These are phyloP conservation scores for Globisporangium spiculum DNA, from an alignment of 352 stramenopile species.

Conservation along the genomic window DNA sequence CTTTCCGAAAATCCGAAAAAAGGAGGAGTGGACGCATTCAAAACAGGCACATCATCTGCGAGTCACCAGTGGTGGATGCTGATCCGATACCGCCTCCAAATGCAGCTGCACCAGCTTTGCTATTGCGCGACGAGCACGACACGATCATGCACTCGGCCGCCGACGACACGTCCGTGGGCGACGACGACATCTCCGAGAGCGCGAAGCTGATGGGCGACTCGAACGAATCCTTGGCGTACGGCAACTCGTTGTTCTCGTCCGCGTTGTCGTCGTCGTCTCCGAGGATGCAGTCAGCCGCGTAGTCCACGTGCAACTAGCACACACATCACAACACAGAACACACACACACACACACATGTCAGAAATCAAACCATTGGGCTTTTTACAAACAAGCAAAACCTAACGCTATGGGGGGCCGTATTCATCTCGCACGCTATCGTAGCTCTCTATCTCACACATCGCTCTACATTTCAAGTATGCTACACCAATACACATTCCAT, in stretches of 20 bases:
- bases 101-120: background rate
- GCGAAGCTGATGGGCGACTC: constrained; percentile 45
- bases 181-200: constrained; percentile 64
- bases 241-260: constrained; percentile 55
- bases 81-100: background rate
- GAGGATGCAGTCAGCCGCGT: constrained; percentile 66
- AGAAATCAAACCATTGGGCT: constrained; percentile 11
- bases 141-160: constrained; percentile 48
- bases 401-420: background rate
- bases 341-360: constrained; percentile 6
- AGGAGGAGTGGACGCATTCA: background rate
- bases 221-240: constrained; percentile 63
- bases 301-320: constrained; percentile 39
- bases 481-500: constrained; percentile 5
- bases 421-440: constrained; percentile 4
- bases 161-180: constrained; percentile 56
- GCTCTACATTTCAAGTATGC: background rate
- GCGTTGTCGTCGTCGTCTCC: constrained; percentile 56
- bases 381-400: constrained; percentile 4
- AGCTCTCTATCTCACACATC: constrained; percentile 8
- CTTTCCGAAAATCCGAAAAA: constrained; percentile 1
- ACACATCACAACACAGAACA: constrained; percentile 3
- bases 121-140: constrained; percentile 21
- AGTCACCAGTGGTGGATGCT: background rate
- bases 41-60: constrained; percentile 5